Evolutionary conservation across 768 basidiomycete genomes (phyloP), one percentile per base, ranked within the genome.

Genomic region (Rhizopogon vesiculosus): DNA sequence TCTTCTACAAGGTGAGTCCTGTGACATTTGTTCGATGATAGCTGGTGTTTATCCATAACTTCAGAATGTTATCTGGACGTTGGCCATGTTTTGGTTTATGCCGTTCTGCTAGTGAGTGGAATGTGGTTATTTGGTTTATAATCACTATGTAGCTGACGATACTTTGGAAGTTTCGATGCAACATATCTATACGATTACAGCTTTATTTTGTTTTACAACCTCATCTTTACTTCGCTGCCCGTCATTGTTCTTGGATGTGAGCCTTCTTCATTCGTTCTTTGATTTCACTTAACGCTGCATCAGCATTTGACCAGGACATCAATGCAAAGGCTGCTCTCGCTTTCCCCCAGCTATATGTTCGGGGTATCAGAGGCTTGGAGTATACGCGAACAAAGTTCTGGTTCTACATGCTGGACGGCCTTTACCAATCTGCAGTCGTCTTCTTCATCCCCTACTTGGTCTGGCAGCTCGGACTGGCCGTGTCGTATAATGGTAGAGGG

Each of bases 121-220:
- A 81, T 74, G 10, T 7, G 45, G 60, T 10, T 60, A 40, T 45
- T 18, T 40, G 7, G 59, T 19, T 43, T 4, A 1, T 58, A 3
- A 45, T 40, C 31, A 29, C 50, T 61, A 7, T 22, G 4, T 25
- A 25, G 51, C 59, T 69, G 54, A 66, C 45, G 22, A 16, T 60
- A 56, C 44, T 49, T 29, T 61, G 59, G 44, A 53, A 93, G 92
- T 71, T 97, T 96, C 74, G 90, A 95, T 68, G 91, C 89, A 42
- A 95, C 94, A 3, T 97, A 96, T 75, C 72, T 98, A 65, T 98
- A 93, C 68, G 88, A 96, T 63, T 94, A 94, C 72, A 94, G 93
- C 16, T 94, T 96, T 75, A 86, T 98, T 60, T 74, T 97, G 62
- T 76, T 97, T 56, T 97, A 83, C 78, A 98, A 94, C 72, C 78